Conservation (phyloP, 306 rosid genomes). For the Malus domestica region DNA sequence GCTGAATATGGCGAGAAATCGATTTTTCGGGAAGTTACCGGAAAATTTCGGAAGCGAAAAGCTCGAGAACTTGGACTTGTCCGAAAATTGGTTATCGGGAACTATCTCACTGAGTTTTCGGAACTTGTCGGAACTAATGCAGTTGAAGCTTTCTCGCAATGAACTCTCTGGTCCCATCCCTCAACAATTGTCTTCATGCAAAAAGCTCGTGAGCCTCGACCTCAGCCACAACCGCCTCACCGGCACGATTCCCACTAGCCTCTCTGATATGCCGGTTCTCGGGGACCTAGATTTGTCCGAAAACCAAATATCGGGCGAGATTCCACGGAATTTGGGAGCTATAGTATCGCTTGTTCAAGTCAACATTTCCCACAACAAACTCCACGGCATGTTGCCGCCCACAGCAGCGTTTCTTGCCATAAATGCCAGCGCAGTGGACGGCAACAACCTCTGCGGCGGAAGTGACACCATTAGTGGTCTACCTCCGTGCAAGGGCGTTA, state of each 20-base stretch:
- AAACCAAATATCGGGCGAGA: conserved; percentile 65
- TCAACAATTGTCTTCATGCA: conserved; percentile 38
- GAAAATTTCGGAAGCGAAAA: conserved; percentile 40
- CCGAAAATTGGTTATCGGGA: conserved; percentile 56
- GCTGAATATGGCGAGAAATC: conserved; percentile 65
- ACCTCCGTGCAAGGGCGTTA: conserved; percentile 41
- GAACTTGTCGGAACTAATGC: conserved; percentile 38
- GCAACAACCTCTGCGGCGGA: conserved; percentile 58
- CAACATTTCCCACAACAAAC: conserved; percentile 65
- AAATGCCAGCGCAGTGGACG: conserved; percentile 61
- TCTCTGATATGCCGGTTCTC: conserved; percentile 65
- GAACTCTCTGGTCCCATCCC: conserved; percentile 56
- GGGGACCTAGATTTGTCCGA: conserved; percentile 68
- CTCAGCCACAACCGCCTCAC: conserved; percentile 48
- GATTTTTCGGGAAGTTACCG: conserved; percentile 58
- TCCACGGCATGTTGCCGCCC: conserved; percentile 65
- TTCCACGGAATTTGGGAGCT: conserved; percentile 49
- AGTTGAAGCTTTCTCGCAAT: conserved; percentile 59
- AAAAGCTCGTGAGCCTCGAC: conserved; percentile 65
- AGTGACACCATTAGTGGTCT: conserved; percentile 32
- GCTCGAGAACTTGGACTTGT: conserved; percentile 60
- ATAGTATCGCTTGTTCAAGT: conserved; percentile 66
- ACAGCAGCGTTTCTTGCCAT: conserved; percentile 68
- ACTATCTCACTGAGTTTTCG: conserved; percentile 23
- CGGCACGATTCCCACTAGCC: conserved; percentile 48